Conservation (phyloP, 139 green algal species). For the Pseudopediastrum boryanum region DNA sequence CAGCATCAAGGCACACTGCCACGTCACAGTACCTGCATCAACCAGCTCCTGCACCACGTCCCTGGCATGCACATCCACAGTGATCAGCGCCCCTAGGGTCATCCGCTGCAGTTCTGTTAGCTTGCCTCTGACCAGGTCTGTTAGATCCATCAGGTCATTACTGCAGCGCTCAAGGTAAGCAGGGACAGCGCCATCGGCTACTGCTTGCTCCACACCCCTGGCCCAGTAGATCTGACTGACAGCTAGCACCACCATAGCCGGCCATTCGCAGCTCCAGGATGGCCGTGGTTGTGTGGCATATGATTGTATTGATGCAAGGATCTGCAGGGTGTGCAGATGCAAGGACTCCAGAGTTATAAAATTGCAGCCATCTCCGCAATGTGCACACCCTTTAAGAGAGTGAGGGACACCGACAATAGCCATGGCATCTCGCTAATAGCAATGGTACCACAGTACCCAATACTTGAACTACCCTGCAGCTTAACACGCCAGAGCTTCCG, state of each 20-base stretch:
- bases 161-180: conserved; percentile 67
- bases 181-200: conserved; percentile 41
- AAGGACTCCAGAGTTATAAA: too few relatives aligned
- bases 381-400: too few relatives aligned
- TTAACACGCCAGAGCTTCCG: too few relatives aligned
- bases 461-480: too few relatives aligned
- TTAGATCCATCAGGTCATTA: conserved; percentile 74
- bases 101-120: conserved; percentile 62
- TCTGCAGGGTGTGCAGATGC: too few relatives aligned
- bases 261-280: conserved; percentile 81
- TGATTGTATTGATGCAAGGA: conserved; percentile 24
- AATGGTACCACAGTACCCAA: too few relatives aligned
- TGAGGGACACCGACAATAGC: too few relatives aligned
- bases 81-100: conserved; percentile 82
- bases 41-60: conserved; percentile 68
- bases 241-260: conserved; percentile 81
- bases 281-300: conserved; percentile 39
- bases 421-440: too few relatives aligned
- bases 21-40: conserved; percentile 7
- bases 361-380: too few relatives aligned
- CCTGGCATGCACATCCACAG: conserved; percentile 81
- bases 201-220: conserved; percentile 66
- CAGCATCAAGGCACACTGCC: too few relatives aligned
- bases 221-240: conserved; percentile 74
- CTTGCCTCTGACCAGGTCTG: conserved; percentile 73